Percentiles rank a stretch among this genome's conserved stretches.
phyloP scores from a whole-genome alignment of 768 basidiomycete species.

The Hemileccinum impolitum region DNA sequence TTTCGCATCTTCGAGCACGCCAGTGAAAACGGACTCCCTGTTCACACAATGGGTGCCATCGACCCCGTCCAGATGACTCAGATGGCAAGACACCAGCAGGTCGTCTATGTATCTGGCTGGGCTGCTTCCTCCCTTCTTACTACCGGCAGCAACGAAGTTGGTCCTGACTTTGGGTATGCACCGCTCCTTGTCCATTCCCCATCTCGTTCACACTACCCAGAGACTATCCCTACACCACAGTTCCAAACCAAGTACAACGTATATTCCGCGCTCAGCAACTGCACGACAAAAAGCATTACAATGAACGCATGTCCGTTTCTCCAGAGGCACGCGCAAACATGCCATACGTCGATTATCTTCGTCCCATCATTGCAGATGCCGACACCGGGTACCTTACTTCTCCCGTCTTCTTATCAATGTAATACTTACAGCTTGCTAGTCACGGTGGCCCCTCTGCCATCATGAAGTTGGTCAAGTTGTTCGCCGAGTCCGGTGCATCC shows the following conservation, averaged over 20 bases:
- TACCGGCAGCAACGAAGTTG: constrained; percentile 88
- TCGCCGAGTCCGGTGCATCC: constrained; percentile 92
- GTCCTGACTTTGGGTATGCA: constrained; percentile 79
- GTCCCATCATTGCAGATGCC: constrained; percentile 92
- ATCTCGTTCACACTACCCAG: constrained; percentile 34
- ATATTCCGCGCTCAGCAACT: constrained; percentile 89
- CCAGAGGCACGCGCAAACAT: constrained; percentile 63
- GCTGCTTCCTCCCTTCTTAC: constrained; percentile 83
- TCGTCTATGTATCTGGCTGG: constrained; percentile 93
- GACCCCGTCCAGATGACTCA: constrained; percentile 95
- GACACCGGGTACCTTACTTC: constrained; percentile 74
- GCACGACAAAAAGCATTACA: constrained; percentile 91
- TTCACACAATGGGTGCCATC: constrained; percentile 91
- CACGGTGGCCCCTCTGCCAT: constrained; percentile 92
- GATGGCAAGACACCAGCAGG: constrained; percentile 83
- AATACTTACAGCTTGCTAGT: constrained; percentile 37
- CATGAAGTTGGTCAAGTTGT: constrained; percentile 91
- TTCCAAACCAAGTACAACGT: constrained; percentile 92
- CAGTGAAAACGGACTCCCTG: constrained; percentile 59
- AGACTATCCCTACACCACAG: constrained; percentile 95
- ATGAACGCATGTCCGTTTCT: constrained; percentile 70
- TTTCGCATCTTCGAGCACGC: constrained; percentile 62
- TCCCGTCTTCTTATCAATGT: background rate
- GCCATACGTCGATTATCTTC: constrained; percentile 82
- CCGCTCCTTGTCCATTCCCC: background rate